Evolutionary conservation across 2,329 filamentous ascomycete genomes (phyloP).

Genomic region (Aspergillus luchuensis): DNA sequence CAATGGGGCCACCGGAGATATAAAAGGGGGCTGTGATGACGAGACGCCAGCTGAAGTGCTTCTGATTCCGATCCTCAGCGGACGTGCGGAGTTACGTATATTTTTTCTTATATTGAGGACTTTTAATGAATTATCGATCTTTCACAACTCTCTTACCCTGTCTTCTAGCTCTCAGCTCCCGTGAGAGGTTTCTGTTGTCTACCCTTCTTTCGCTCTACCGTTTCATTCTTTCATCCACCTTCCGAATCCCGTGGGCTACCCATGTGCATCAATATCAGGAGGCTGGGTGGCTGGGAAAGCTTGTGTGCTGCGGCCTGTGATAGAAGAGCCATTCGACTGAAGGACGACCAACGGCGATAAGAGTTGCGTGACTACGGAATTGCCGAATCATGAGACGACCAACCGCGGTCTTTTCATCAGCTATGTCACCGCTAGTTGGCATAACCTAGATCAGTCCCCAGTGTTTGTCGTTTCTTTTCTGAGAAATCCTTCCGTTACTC

Average conservation of each 20-base stretch:
- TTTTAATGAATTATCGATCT: not conserved
- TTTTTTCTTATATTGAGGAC: not conserved
- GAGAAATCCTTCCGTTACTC: not conserved
- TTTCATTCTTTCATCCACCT: not conserved
- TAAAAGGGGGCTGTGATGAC: conserved; percentile 15
- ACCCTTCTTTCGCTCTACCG: not conserved
- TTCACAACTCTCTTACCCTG: not conserved
- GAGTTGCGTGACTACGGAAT: conserved; percentile 18
- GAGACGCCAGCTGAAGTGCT: not conserved
- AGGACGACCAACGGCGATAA: conserved; percentile 8
- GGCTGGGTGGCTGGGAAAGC: conserved; percentile 30
- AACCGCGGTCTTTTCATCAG: not conserved
- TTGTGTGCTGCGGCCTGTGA: conserved; percentile 11
- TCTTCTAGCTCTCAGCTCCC: not conserved
- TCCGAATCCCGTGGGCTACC: not conserved
- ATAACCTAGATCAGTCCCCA: no score
- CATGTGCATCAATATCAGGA: conserved; percentile 19
- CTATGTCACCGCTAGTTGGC: not conserved
- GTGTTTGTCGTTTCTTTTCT: no score
- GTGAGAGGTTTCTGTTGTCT: not conserved
- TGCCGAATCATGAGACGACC: conserved; percentile 8
- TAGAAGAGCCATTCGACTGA: conserved; percentile 7
- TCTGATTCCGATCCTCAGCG: not conserved
- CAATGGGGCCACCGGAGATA: conserved; percentile 23
- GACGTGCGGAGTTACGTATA: conserved; percentile 2